A percentile compares a stretch with the other conserved stretches of the same genome.
phyloP scores from a whole-genome alignment of 176 grass and related monocot genomes.

The Phoenix dactylifera region DNA sequence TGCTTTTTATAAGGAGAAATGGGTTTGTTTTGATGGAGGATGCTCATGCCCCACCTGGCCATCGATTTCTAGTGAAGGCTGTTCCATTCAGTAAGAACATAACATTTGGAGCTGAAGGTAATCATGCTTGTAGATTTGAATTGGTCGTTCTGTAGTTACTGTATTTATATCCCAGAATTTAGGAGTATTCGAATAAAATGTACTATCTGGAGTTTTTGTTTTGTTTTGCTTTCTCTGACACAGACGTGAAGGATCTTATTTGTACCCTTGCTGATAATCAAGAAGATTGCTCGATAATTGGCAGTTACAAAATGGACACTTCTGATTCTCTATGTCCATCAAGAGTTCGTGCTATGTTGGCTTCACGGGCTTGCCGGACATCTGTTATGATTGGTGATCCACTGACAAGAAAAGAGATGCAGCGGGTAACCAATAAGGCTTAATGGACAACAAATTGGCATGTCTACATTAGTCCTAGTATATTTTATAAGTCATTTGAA shows the following conservation, averaged over 20 bases:
- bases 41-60: conserved; percentile 58
- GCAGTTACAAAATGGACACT: conserved; percentile 78
- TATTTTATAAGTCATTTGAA: too few relatives aligned
- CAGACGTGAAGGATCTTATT: conserved; percentile 89
- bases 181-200: too few relatives aligned
- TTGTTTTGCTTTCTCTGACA: conserved; percentile 15
- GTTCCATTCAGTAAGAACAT: conserved; percentile 96
- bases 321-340: conserved; percentile 77
- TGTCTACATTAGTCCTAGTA: background rate
- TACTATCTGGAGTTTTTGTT: background rate
- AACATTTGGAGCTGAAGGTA: conserved; percentile 90
- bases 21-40: conserved; percentile 87
- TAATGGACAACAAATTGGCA: background rate
- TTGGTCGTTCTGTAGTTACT: background rate
- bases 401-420: conserved; percentile 84
- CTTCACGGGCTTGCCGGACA: conserved; percentile 81
- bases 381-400: conserved; percentile 90
- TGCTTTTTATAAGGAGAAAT: conserved; percentile 60
- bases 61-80: conserved; percentile 77
- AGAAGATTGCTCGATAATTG: conserved; percentile 75
- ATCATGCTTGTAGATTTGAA: background rate
- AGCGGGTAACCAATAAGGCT: conserved; percentile 49
- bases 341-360: conserved; percentile 92
- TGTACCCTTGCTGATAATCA: conserved; percentile 75
- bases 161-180: too few relatives aligned